Base-by-base conservation (phyloP, 1,284 basidiomycete genomes). In the Peniophora sp. region DNA sequence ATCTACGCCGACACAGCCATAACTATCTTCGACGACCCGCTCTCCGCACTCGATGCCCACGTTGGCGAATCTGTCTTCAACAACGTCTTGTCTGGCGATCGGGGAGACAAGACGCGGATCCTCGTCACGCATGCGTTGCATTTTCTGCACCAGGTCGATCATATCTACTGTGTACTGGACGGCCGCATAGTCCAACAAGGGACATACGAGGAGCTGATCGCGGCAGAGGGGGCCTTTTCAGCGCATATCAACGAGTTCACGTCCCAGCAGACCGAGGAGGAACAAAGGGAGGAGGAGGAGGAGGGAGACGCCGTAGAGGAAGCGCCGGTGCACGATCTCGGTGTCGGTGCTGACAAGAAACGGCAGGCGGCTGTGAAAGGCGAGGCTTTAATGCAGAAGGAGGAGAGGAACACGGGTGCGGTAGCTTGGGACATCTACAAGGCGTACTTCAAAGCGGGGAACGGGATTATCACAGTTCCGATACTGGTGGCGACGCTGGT, bases 1-100 rank as follows among this genome's bases (percentile, higher is more conserved):
- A 83, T 95, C 53, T 97, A 96, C 69, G 89, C 80, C 60, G 74
- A 89, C 56, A 83, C 88, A 0, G 90, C 92, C 52, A 86, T 96
- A 53, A 84, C 92, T 59, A 85, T 94, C 24, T 85, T 92, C 53
- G 90, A 93, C 59, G 91, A 93, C 60, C 88, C 89, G 9, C 71
- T 87, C 6, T 85, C 79, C 5, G 85, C 87, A 22, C 74, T 92
- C 25, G 91, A 90, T 63, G 91, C 92, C 2, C 91, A 94, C 59
- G 92, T 96, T 44, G 92, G 90, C 41, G 89, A 88, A 63, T 75
- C 82, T 3, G 82, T 96, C 24, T 93, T 96, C 70, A 80, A 87
- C 59, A 85, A 93, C 56, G 89, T 92, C 27, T 12, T 32, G 6
- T 5, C 27, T 12, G 27, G 82, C 57, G 76, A 71, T 3, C 55